Evolutionary conservation across 2,329 filamentous ascomycete genomes (phyloP), one percentile per base, ranked within the genome.

Genomic region (Claviceps quebecensis): DNA sequence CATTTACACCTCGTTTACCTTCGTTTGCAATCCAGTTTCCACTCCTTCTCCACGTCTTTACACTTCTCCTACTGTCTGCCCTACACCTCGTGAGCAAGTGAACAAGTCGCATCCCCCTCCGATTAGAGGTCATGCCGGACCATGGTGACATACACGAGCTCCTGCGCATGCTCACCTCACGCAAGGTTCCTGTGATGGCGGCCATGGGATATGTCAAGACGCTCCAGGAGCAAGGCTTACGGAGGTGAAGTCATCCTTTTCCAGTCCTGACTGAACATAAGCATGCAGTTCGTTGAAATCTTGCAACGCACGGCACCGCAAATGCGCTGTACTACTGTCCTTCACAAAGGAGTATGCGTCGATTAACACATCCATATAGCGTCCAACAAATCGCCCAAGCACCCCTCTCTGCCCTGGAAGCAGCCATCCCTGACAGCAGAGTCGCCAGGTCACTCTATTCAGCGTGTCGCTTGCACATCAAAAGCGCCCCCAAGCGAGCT

Each of bases 121-220:
- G 8, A 19, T 41, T 17, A 41, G 19, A 11, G 26, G 45, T n/a
- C 37, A 80, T 80, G 77, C 70, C 75, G 7, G 69, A 73, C 1
- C 76, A 80, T 55, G 72, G 77, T 54, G 78, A 83, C 56, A 64
- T 83, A 22, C 77, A 82, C 57, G 78, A 80, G 59, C 71, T 83
- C 16, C 68, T 83, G 50, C 77, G 78, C 46, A 69, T 82, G 51
- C 67, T 83, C 57, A 82, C 76, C 3, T 70, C 73, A 46, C 75
- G 77, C 50, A 81, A 78, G 59, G 65, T 79, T 49, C 68, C 78
- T 3, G 78, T 82, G 67, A 69, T 81, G 63, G 72, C 73, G 50
- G 78, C 78, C 26, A 77, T 83, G 72, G 63, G 68, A 44, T 74
- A 80, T 55, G 70, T 81, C 53, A 80, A 77, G 61, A 69, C 74